Conservation (phyloP, 805 yeast species). For the Ogataea sp. region DNA sequence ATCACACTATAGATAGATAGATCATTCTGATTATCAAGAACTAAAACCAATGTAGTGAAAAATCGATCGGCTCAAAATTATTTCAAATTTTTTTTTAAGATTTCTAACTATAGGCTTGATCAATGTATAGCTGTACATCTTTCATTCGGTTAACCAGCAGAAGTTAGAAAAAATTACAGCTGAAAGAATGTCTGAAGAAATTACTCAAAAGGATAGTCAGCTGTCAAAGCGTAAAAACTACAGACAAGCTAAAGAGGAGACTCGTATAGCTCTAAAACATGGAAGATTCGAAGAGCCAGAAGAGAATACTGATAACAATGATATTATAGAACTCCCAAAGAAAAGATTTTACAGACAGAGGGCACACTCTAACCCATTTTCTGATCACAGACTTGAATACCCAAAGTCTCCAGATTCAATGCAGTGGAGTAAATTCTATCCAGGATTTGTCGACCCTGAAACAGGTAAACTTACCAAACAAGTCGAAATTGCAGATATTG, state of each 20-base stretch:
- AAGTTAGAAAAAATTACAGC: not conserved
- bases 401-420: slow-evolving; percentile 74
- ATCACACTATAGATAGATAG: too few species aligned
- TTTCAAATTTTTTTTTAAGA: too few species aligned
- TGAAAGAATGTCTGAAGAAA: not conserved
- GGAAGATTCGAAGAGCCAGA: slow-evolving; percentile 32
- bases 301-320: slow-evolving; percentile 13
- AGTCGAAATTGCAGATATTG: slow-evolving; percentile 91
- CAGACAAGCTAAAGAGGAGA: slow-evolving; percentile 37
- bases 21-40: too few species aligned
- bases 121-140: too few species aligned
- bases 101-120: too few species aligned
- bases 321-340: slow-evolving; percentile 46
- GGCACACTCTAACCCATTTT: slow-evolving; percentile 96
- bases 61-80: too few species aligned
- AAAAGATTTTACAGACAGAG: slow-evolving; percentile 90
- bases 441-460: slow-evolving; percentile 40
- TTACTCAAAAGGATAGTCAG: not conserved
- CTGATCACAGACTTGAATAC: slow-evolving; percentile 88
- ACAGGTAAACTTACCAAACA: slow-evolving; percentile 35
- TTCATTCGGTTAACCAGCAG: too few species aligned
- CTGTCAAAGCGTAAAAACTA: slow-evolving; percentile 37
- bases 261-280: slow-evolving; percentile 35
- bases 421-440: slow-evolving; percentile 83
- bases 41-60: too few species aligned